These are phyloP conservation scores for Rhododendron williamsianum DNA, from an alignment of 148 eudicot species.

Conservation along the genomic window DNA sequence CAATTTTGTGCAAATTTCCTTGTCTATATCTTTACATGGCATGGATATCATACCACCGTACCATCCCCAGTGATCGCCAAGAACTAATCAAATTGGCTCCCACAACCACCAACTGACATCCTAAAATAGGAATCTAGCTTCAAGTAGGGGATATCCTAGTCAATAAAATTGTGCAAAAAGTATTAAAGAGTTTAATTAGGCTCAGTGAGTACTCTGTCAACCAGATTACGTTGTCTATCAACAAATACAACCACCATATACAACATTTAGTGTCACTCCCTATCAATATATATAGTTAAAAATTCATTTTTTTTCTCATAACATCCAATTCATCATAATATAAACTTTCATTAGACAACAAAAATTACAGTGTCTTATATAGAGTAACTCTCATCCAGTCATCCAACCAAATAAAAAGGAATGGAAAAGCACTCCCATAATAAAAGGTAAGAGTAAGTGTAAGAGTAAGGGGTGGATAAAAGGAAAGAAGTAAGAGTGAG, in stretches of 20 bases:
- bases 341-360: too few relatives aligned
- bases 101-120: neutral
- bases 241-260: neutral
- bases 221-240: neutral
- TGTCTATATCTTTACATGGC: neutral
- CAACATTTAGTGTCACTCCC: neutral
- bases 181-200: neutral
- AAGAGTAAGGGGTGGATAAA: too few relatives aligned
- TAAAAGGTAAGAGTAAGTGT: too few relatives aligned
- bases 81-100: neutral
- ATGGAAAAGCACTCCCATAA: too few relatives aligned
- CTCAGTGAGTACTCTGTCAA: neutral
- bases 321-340: too few relatives aligned
- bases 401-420: too few relatives aligned
- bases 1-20: neutral
- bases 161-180: neutral
- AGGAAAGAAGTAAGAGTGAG: too few relatives aligned
- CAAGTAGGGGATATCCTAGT: neutral
- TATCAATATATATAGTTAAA: neutral
- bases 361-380: too few relatives aligned
- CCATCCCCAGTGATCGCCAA: neutral
- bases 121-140: neutral
- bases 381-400: too few relatives aligned
- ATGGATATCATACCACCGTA: neutral
- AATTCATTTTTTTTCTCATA: too few relatives aligned